Evolutionary conservation across 1,284 basidiomycete species (phyloP), one percentile per base, ranked within the genome.

Genomic region (Ganoderma sinense): DNA sequence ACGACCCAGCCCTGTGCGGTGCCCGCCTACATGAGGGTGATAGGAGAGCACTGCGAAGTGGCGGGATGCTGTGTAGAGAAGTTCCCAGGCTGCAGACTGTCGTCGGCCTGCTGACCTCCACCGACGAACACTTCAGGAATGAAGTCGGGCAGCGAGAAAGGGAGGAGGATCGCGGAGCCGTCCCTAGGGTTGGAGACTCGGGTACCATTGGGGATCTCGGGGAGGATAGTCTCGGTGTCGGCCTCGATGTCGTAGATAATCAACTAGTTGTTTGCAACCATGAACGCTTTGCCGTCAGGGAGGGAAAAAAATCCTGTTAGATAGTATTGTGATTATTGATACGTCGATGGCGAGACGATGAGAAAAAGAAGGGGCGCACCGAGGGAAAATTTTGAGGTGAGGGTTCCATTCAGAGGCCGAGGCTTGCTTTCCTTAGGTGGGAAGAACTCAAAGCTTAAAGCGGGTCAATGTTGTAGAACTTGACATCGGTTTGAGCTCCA

Each of bases 401-500:
- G 69, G 56, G 62, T 69, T 39, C 77, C 66, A 23, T 75, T 71
- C 39, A 89, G 81, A 79, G 81, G 81, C 56, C 86, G 79, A n/a
- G 84, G 77, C 6, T 84, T 84, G 39, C 80, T 78, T 67, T 85
- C 84, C 73, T 89, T 88, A 0, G 82, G 80, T 18, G 87, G 87
- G 80, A 86, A 87, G 76, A 85, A 88, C 75, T 88, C 87, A 71
- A 85, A 81, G 23, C 81, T 85, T 72, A 87, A 86, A 60, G 74
- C 85, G 0, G 81, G 26, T 83, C 80, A 29, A 76, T 79, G 70
- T 84, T 84, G 72, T 83, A 80, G 74, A 84, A 84, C 6, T 74
- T 73, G 13, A 81, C 80, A 20, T 73, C 67, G 20, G 78, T 78
- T 62, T 82, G 79, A 11, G 79, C 82, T 1, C 84, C 84, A 29